Evolutionary conservation across 78 protist species (phyloP), one percentile per base, ranked within the genome.

Genomic region (Dictyostelium citrinum): DNA sequence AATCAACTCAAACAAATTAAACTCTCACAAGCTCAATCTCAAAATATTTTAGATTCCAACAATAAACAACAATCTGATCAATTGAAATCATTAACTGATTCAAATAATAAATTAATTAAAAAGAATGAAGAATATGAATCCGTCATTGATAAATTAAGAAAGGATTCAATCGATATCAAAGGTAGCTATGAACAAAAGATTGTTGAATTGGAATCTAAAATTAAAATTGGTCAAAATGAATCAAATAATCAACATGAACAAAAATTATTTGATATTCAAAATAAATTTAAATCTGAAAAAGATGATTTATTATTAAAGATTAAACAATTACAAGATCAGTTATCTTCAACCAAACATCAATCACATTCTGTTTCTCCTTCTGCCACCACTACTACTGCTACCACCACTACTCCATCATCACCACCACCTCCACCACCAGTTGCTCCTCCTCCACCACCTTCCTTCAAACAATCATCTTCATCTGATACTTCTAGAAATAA

Each of bases 401-500:
- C 75, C 3, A 75, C 83, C 5, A 2, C 86, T 9, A 16, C 71
- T 9, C 71, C 84, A 81, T 55, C 90, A 5, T 20, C 74, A 9
- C 12, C n/a, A 16, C 24, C 75, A 6, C 31, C 85, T 5, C 92
- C 92, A 41, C 92, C 92, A 1, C 84, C 92, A 16, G 84, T 83
- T 27, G 58, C 84, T 2, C 91, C 91, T 14, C n/a, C 51, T 43
- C 75, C 84, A 14, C 80, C 92, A 55, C 77, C 92, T n/a, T 7
- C 79, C 6, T 24, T 51, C 22, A 33, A 49, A 55, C 33, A 37
- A 55, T 2, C 45, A 55, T 2, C 45, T 11, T 12, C 91, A 37
- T 22, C 39, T 4, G 72, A 55, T 7, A 10, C 61, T 16, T 24
- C 20, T 6, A 31, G 81, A 37, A 27, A 11, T 11, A 82, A 82